Evolutionary conservation across 2,329 filamentous ascomycete species (phyloP), one percentile per base, ranked within the genome.

Genomic region (Metarhizium rileyi): DNA sequence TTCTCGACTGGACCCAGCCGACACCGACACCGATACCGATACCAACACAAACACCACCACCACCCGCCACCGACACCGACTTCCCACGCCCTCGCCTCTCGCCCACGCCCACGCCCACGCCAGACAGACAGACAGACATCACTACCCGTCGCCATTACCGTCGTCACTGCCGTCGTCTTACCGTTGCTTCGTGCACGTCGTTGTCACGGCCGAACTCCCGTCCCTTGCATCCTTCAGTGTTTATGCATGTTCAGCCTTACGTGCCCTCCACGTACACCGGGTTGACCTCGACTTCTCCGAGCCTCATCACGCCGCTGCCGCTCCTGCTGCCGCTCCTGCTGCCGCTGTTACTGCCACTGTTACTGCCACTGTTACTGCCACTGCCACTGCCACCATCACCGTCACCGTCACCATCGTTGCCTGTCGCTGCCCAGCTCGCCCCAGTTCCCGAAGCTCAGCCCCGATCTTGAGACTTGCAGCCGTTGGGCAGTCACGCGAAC

Each of bases 401-500:
- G n/a, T n/a, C n/a, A n/a, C n/a, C n/a, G n/a, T n/a, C n/a, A n/a
- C n/a, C n/a, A n/a, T n/a, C n/a, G n/a, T n/a, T n/a, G n/a, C n/a
- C n/a, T n/a, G n/a, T n/a, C n/a, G n/a, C 23, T 28, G 42, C 18
- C 27, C 27, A 38, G 48, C 36, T 40, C 27, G 27, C 48, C 41
- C 30, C 44, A 16, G n/a, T 33, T 44, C 51, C 53, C 47, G 44
- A 51, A 47, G 20, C 46, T 42, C 28, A 30, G n/a, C 45, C 52
- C 41, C 44, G 49, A 50, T 48, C 47, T 40, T 40, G 42, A 45
- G 47, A 46, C 44, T 42, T 16, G 44, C 46, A 28, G 45, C 43
- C 48, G 40, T 53, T 59, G 53, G 57, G 54, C 61, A 54, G 55
- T 59, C 59, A 63, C 61, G 56, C 61, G 54, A 61, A 59, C 57